A percentile compares a stretch with the other conserved stretches of the same genome.
Evolutionary conservation across 2,329 filamentous ascomycete genomes (phyloP).

Genomic region (Metarhizium brunneum): DNA sequence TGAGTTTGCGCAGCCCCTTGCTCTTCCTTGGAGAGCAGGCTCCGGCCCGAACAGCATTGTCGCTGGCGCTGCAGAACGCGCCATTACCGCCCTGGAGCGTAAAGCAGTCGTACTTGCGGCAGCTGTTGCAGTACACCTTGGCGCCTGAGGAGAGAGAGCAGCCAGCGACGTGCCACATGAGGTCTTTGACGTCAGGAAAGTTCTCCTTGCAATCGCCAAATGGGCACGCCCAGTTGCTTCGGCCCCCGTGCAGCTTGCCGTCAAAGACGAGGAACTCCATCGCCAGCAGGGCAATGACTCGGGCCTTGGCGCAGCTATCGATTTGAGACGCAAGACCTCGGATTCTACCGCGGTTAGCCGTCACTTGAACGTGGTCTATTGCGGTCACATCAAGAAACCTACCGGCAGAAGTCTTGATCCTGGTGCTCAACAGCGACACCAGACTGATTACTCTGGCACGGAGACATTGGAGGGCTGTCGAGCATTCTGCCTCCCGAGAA

Average conservation of each 20-base stretch:
- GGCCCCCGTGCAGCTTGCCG: neutral
- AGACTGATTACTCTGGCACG: no score
- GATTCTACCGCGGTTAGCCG: neutral
- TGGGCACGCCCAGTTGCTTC: neutral
- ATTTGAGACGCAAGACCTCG: neutral
- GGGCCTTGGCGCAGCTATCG: neutral
- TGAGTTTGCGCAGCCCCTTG: neutral
- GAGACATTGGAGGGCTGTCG: no score
- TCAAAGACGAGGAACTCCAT: slow-evolving; percentile 1
- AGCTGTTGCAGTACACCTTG: slow-evolving; percentile 7
- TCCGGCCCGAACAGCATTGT: neutral
- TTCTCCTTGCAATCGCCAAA: slow-evolving; percentile 2
- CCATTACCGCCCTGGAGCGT: neutral
- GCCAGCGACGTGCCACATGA: neutral
- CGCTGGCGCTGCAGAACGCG: neutral
- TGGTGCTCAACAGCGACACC: no score
- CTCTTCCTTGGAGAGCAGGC: neutral
- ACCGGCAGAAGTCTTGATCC: no score
- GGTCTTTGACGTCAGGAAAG: neutral
- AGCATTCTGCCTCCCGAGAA: no score
- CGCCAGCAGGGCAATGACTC: neutral
- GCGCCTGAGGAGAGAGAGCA: neutral
- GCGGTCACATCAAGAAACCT: no score
- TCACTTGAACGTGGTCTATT: no score
- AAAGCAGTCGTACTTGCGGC: slow-evolving; percentile 1